These are phyloP conservation scores for Blepharisma undulans DNA, from an alignment of 169 alveolate genomes.

Conservation along the genomic window DNA sequence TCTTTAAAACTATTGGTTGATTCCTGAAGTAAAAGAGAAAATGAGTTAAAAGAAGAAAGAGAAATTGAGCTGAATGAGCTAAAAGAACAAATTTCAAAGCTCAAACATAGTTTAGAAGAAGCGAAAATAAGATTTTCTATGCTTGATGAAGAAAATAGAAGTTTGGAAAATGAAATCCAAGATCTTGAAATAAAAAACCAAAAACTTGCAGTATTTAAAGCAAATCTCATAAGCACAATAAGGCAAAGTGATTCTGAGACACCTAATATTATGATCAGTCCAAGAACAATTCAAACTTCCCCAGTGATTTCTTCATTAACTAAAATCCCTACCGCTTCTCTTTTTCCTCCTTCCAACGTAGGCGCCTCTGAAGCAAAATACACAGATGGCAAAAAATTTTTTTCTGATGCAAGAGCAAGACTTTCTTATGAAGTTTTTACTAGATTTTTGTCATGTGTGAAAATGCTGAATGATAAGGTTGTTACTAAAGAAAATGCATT, in stretches of 20 bases:
- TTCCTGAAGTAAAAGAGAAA: background rate
- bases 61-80: background rate
- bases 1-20: background rate
- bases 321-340: background rate
- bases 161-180: background rate
- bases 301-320: background rate
- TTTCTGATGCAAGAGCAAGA: background rate
- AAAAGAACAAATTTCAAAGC: background rate
- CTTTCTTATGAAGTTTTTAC: constrained; percentile 19
- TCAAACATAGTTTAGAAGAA: background rate
- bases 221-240: background rate
- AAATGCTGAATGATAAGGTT: constrained; percentile 16
- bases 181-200: background rate
- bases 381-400: constrained; percentile 7
- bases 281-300: background rate
- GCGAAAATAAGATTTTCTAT: background rate
- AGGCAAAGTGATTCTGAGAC: background rate
- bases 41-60: background rate
- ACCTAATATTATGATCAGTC: background rate
- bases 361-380: background rate
- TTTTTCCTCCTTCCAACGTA: background rate
- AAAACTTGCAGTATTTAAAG: background rate
- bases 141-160: constrained; percentile 31
- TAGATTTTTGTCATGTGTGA: background rate
- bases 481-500: constrained; percentile 21